Evolutionary conservation across 176 grass and related monocot genomes (phyloP).

Genomic region (Chloris gayana): DNA sequence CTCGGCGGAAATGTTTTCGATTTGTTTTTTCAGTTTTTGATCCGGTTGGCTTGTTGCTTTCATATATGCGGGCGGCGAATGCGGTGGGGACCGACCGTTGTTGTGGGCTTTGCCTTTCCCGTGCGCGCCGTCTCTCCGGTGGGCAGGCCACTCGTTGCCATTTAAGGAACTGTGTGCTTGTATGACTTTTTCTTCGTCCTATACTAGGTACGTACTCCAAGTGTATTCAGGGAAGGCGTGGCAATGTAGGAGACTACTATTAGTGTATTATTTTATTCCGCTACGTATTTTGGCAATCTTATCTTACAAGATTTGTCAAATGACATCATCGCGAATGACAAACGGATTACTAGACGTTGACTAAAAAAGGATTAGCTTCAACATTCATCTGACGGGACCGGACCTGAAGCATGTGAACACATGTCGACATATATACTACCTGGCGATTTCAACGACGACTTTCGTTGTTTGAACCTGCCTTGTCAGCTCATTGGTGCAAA

Average conservation of each 20-base stretch:
- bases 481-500: not conserved
- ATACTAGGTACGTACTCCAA: no score
- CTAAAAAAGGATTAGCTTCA: not conserved
- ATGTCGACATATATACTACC: not conserved
- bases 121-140: not conserved
- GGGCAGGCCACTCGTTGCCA: no score
- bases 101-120: not conserved
- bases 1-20: not conserved
- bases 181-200: no score
- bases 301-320: not conserved
- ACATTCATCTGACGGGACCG: not conserved
- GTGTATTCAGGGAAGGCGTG: no score
- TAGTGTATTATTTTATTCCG: no score
- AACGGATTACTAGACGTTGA: not conserved
- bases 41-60: not conserved
- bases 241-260: no score
- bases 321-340: not conserved
- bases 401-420: not conserved
- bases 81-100: no score
- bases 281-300: not conserved
- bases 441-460: not conserved
- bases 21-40: not conserved
- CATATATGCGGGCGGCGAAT: conserved; percentile 12
- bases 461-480: not conserved
- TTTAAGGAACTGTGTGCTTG: no score